phyloP scores from a whole-genome alignment of 495 filamentous ascomycete genomes.

The Penicillium pancosmium region DNA sequence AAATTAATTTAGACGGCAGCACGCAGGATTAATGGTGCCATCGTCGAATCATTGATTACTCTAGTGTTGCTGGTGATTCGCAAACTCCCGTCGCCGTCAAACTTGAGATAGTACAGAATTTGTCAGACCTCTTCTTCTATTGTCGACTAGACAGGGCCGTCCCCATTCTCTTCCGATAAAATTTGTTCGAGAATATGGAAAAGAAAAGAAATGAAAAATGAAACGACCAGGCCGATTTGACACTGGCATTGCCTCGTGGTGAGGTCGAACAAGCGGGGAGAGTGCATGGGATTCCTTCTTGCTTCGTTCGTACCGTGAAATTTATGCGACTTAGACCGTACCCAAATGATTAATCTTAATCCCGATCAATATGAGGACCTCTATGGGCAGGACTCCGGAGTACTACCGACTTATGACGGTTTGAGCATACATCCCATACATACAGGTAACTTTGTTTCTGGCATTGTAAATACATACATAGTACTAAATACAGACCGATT shows the following conservation, averaged over 20 bases:
- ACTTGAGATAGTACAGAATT: constrained; percentile 12
- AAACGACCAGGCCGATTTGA: constrained; percentile 19
- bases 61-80: constrained; percentile 9
- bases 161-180: constrained; percentile 4
- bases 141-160: constrained; percentile 20
- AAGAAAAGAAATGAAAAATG: background rate
- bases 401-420: background rate
- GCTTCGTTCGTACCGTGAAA: constrained; percentile 11
- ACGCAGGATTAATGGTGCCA: constrained; percentile 20
- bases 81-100: constrained; percentile 12
- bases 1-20: constrained; percentile 3
- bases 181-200: background rate
- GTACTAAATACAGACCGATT: background rate
- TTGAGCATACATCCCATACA: background rate
- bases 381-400: background rate
- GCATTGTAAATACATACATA: background rate
- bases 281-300: background rate
- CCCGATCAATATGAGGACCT: constrained; percentile 12
- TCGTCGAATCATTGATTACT: constrained; percentile 17
- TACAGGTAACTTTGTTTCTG: background rate
- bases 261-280: constrained; percentile 28
- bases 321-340: constrained; percentile 11
- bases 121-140: constrained; percentile 20
- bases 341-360: constrained; percentile 12
- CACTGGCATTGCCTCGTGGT: constrained; percentile 28